These are phyloP conservation scores for Mucor ambiguus DNA, from an alignment of 371 early-diverging fungal species.

Conservation along the genomic window DNA sequence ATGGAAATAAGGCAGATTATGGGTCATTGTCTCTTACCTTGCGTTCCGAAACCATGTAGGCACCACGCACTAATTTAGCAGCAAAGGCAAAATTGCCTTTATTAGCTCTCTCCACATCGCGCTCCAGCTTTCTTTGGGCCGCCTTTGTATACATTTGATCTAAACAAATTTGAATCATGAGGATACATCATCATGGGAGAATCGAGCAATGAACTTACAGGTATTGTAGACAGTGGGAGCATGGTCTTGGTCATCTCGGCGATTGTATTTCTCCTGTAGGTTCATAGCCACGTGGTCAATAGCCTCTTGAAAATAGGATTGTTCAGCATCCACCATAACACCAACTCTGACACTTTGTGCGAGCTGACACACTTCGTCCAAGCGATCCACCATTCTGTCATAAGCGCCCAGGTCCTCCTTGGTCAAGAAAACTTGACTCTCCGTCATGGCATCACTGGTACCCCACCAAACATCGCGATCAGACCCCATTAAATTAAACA, in stretches of 20 bases:
- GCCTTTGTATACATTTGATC: constrained; percentile 93
- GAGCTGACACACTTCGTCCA: constrained; percentile 65
- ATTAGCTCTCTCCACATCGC: constrained; percentile 68
- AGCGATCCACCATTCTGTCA: constrained; percentile 65
- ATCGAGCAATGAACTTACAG: constrained; percentile 34
- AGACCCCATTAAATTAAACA: constrained; percentile 36
- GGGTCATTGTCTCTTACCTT: constrained; percentile 34
- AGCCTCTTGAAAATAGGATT: constrained; percentile 89
- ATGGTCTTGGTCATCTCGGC: constrained; percentile 38
- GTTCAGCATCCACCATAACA: constrained; percentile 93
- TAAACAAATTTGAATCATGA: constrained; percentile 5
- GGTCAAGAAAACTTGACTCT: constrained; percentile 34
- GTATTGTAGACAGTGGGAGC: constrained; percentile 87
- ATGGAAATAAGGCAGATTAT: background rate
- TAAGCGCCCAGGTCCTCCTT: constrained; percentile 68
- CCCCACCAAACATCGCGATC: constrained; percentile 42
- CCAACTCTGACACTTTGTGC: constrained; percentile 69
- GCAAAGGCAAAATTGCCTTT: constrained; percentile 77
- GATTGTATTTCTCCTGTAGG: constrained; percentile 70
- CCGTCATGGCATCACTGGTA: constrained; percentile 11
- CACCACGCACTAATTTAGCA: constrained; percentile 92
- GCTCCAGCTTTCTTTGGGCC: constrained; percentile 62
- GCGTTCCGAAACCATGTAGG: constrained; percentile 89
- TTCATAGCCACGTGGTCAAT: constrained; percentile 84
- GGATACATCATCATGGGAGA: background rate